Percentiles rank a stretch among this genome's conserved stretches.
phyloP scores from a whole-genome alignment of 768 basidiomycete genomes.

The Boletus subcaerulescens region DNA sequence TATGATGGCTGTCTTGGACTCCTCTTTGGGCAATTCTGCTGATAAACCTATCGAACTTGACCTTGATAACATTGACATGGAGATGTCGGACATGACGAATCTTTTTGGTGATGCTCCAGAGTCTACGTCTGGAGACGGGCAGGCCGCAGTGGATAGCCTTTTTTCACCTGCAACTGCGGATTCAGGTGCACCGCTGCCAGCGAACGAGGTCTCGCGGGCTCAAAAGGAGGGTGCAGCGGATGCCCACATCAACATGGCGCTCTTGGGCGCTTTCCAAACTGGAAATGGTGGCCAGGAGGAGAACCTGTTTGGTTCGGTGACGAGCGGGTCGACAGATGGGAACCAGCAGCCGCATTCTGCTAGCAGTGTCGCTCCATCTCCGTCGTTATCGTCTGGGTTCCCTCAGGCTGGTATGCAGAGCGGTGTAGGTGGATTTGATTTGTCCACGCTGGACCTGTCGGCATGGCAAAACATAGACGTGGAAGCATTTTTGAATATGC shows the following conservation, averaged over 20 bases:
- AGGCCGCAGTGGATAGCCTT: conserved; percentile 42
- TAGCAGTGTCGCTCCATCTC: conserved; percentile 34
- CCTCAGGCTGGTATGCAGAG: conserved; percentile 18
- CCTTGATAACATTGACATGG: conserved; percentile 64
- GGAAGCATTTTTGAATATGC: conserved; percentile 52
- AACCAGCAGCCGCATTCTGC: conserved; percentile 13
- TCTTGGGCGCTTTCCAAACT: conserved; percentile 35
- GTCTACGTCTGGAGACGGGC: conserved; percentile 33
- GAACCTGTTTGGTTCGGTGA: conserved; percentile 25
- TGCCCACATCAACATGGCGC: conserved; percentile 32
- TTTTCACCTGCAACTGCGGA: conserved; percentile 47
- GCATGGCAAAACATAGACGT: conserved; percentile 50
- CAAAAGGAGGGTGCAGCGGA: conserved; percentile 16
- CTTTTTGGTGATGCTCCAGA: conserved; percentile 53
- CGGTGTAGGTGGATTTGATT: conserved; percentile 41
- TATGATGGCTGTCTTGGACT: conserved; percentile 29
- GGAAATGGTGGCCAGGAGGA: conserved; percentile 15
- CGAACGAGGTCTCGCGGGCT: conserved; percentile 13
- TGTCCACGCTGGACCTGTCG: conserved; percentile 46
- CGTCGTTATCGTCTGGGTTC: conserved; percentile 45
- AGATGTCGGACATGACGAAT: conserved; percentile 48
- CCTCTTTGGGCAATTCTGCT: conserved; percentile 54
- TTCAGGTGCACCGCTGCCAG: conserved; percentile 15
- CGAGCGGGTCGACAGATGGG: conserved; percentile 24
- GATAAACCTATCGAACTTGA: conserved; percentile 84